Base-by-base conservation (phyloP, 805 yeast species). In the Grigorovia jiainica region DNA sequence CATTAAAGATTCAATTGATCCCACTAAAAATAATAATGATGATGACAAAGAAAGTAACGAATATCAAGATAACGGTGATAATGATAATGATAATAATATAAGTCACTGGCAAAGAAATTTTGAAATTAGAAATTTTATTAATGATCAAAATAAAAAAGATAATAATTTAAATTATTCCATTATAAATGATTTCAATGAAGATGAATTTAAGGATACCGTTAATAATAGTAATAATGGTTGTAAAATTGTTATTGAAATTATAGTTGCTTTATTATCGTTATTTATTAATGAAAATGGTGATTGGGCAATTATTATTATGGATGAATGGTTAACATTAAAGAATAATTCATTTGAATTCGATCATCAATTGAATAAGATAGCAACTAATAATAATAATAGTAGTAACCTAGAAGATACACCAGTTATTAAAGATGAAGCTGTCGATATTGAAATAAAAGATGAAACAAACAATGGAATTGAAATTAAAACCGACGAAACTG, bases 281-380 rank as follows among this genome's bases (percentile, higher is more conserved):
- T 61, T 62, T 30, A 51, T 61, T 8, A 48, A 57, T 40, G 64
- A 57, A 36, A 46, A 49, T 13, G 65, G 65, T 7, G 57, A 60
- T 24, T 62, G 65, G 66, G 41, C 44, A 17, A 51, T 54, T 18
- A 36, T 55, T 9, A 52, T 61, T 1, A 44, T 51, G 15, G 63
- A 58, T 11, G 55, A 57, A 17, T 62, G 66, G 66, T 39, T 51
- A 3, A 40, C 29, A 23, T 16, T 31, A 6, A 36, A 25, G 36
- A 36, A 11, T 17, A 23, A 20, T 18, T 8, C 13, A 13, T 15
- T 7, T 17, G 39, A 36, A 13, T 27, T 27, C n/a, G 31, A 27
- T 13, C 11, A 3, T 13, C 11, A 27, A 15, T 13, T 27, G 3
- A 27, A 27, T 15, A 27, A 27, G 7, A 27, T 27, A 13, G 15